Evolutionary conservation across 305 asterid species (phyloP).

Genomic region (Solanum hybrid): DNA sequence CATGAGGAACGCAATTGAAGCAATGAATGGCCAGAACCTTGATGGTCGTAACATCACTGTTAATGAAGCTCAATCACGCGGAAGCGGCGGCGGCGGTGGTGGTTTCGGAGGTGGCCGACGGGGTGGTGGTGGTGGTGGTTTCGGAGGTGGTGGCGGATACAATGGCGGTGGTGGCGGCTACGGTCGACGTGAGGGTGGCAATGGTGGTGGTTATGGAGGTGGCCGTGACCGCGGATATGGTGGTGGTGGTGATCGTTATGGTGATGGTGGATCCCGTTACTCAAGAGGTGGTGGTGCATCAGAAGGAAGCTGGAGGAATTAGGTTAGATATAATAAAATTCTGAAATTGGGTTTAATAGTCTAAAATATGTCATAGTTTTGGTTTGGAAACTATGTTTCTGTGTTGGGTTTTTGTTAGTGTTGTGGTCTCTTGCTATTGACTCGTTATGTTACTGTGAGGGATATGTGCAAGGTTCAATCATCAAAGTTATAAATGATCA

Average conservation of each 20-base stretch:
- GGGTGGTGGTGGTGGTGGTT: slow-evolving; percentile 9
- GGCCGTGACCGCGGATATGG: slow-evolving; percentile 3
- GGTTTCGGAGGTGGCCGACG: slow-evolving; percentile 13
- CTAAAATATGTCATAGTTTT: neutral
- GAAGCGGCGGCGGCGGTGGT: neutral
- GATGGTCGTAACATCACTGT: slow-evolving; percentile 38
- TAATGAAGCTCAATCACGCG: slow-evolving; percentile 32
- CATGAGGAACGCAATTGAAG: slow-evolving; percentile 30
- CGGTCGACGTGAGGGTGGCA: neutral
- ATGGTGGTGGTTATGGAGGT: neutral
- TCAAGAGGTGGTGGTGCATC: slow-evolving; percentile 19
- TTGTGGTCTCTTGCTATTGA: neutral
- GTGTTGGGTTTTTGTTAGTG: neutral
- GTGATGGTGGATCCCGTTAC: slow-evolving; percentile 16
- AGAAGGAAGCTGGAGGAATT: slow-evolving; percentile 29
- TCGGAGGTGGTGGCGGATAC: slow-evolving; percentile 6
- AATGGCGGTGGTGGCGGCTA: neutral
- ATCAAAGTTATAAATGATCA: neutral
- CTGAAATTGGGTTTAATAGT: neutral
- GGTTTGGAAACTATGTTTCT: neutral
- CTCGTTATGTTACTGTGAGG: neutral
- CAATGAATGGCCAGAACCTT: slow-evolving; percentile 29
- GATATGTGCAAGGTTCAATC: neutral
- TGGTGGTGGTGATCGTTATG: slow-evolving; percentile 9
- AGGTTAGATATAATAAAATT: neutral